phyloP scores from a whole-genome alignment of 208 protist species.

The Lotmaria passim region DNA sequence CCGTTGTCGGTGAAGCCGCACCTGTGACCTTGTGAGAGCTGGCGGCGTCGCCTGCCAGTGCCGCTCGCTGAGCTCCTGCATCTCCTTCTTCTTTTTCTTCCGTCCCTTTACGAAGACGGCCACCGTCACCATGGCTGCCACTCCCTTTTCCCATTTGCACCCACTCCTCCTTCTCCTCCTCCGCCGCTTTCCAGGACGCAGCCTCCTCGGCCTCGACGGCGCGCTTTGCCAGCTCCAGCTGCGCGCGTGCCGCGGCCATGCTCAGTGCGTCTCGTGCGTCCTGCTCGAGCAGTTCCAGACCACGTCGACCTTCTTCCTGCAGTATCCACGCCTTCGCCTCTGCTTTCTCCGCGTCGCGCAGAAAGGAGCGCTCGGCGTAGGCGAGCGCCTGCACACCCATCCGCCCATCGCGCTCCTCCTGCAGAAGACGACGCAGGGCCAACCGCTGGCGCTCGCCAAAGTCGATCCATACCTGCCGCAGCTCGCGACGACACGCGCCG shows the following conservation, averaged over 20 bases:
- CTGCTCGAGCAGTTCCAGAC: constrained; percentile 13
- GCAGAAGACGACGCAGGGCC: constrained; percentile 32
- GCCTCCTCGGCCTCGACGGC: constrained; percentile 39
- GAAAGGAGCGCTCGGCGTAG: constrained; percentile 10
- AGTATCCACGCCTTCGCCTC: constrained; percentile 7
- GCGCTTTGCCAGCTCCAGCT: constrained; percentile 25
- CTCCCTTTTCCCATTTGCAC: constrained; percentile 11
- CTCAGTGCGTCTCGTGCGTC: constrained; percentile 26
- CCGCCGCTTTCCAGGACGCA: constrained; percentile 47
- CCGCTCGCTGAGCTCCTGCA: too few relatives aligned
- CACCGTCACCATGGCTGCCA: neutral
- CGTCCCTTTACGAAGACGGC: too few relatives aligned
- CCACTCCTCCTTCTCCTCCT: constrained; percentile 47
- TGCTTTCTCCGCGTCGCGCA: constrained; percentile 2
- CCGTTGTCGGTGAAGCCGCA: too few relatives aligned
- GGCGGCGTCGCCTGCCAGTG: too few relatives aligned
- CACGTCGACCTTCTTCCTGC: constrained; percentile 25
- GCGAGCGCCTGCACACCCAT: constrained; percentile 43
- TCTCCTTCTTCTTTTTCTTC: too few relatives aligned
- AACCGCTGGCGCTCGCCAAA: constrained; percentile 33
- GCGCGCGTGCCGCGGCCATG: constrained; percentile 22
- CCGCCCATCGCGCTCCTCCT: constrained; percentile 53
- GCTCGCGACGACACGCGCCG: constrained; percentile 13
- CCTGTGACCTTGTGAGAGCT: too few relatives aligned
- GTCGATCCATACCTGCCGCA: constrained; percentile 24